Conservation (phyloP, 495 filamentous ascomycete species). For the Rusavskia elegans region DNA sequence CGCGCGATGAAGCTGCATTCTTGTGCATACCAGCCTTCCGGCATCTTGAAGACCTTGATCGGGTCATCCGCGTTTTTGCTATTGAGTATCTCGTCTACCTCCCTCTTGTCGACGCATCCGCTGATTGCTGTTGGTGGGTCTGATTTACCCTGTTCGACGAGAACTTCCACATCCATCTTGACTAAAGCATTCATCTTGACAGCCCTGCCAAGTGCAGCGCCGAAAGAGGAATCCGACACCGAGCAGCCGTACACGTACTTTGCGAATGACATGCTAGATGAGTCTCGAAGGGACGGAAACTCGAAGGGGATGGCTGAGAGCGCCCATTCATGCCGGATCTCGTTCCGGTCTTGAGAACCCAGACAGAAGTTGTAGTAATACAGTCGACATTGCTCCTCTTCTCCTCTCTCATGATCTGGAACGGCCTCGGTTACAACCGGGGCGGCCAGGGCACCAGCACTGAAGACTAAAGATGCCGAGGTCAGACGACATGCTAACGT, state of each 20-base stretch:
- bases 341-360: not conserved
- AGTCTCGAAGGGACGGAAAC: slow-evolving; percentile 37
- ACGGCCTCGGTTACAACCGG: slow-evolving; percentile 17
- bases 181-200: slow-evolving; percentile 45
- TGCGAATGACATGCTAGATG: slow-evolving; percentile 49
- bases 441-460: slow-evolving; percentile 35
- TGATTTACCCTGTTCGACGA: slow-evolving; percentile 28
- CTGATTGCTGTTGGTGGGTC: slow-evolving; percentile 29
- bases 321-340: slow-evolving; percentile 43
- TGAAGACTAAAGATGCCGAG: slow-evolving; percentile 40
- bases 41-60: slow-evolving; percentile 40
- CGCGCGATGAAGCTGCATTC: slow-evolving; percentile 47
- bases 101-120: slow-evolving; percentile 38
- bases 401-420: slow-evolving; percentile 24
- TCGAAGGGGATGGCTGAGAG: slow-evolving; percentile 46
- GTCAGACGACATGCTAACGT: slow-evolving; percentile 48
- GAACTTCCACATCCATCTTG: slow-evolving; percentile 34
- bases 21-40: slow-evolving; percentile 41
- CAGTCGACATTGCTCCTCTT: slow-evolving; percentile 46
- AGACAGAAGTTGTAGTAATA: slow-evolving; percentile 47
- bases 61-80: slow-evolving; percentile 29
- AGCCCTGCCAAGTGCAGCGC: slow-evolving; percentile 33
- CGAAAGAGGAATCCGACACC: slow-evolving; percentile 49
- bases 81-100: slow-evolving; percentile 26
- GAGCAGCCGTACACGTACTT: slow-evolving; percentile 61